A percentile compares a stretch with the other conserved stretches of the same genome.
Evolutionary conservation across 495 filamentous ascomycete species (phyloP).

Genomic region (Tricharina praecox): DNA sequence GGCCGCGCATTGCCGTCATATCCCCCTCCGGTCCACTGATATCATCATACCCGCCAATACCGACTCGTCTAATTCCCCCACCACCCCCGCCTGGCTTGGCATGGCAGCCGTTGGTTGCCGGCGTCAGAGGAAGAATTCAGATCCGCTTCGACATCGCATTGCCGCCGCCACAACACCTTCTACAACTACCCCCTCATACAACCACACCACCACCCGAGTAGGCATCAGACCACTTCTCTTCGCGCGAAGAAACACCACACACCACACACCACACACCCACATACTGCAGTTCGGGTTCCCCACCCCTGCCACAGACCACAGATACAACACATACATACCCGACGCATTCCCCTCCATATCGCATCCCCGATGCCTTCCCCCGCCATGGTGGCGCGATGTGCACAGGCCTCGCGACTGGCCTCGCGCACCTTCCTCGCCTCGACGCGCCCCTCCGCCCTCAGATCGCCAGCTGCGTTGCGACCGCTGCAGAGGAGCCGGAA

Average conservation of each 20-base stretch:
- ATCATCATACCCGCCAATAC: too few species aligned
- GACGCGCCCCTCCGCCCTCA: conserved; percentile 3
- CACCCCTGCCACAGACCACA: neutral
- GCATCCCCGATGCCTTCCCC: conserved; percentile 14
- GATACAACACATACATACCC: neutral
- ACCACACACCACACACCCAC: neutral
- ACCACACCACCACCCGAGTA: too few species aligned
- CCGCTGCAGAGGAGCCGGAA: conserved; percentile 3
- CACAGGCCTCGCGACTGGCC: conserved; percentile 12
- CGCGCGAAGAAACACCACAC: neutral
- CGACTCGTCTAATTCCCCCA: too few species aligned
- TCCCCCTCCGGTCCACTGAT: too few species aligned
- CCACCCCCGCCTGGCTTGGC: too few species aligned
- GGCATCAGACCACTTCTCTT: neutral
- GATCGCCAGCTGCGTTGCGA: conserved; percentile 5
- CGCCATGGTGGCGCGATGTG: conserved; percentile 18
- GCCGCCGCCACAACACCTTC: too few species aligned
- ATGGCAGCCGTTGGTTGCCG: neutral
- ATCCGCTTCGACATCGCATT: too few species aligned
- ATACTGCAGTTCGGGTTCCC: neutral
- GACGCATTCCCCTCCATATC: neutral
- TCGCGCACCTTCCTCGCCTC: conserved; percentile 4
- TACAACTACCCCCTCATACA: too few species aligned
- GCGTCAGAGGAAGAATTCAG: neutral
- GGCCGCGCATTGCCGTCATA: too few species aligned